Evolutionary conservation across 148 eudicot species (phyloP), one percentile per base, ranked within the genome.

Genomic region (Pouteria glomerata): DNA sequence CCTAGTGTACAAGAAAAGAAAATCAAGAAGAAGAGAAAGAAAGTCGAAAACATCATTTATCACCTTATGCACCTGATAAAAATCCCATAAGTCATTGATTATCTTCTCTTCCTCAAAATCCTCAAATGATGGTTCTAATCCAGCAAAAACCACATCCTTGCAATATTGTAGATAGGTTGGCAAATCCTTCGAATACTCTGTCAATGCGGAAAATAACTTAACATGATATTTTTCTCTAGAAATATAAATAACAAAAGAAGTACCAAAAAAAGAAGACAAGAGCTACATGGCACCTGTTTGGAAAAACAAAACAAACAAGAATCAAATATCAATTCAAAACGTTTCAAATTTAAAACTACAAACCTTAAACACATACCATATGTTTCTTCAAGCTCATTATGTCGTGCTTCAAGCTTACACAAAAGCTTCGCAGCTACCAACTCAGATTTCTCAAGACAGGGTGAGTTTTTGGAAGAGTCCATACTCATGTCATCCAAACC

Each of bases 91-190:
- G 29, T 86, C 82, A 13, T 86, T 80, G 10, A 88, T 81, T 62
- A 90, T 68, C 75, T 56, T 79, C 74, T 79, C 84, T 79, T 91
- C 92, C 70, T 77, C 88, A 67, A 44, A 48, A 69, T 81, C 85
- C 77, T 81, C 88, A 73, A 74, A 76, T 21, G 81, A 76, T 45
- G 84, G 81, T 41, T 70, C 82, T 72, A 79, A 65, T 29, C 97
- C 97, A 55, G 90, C 92, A 75, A 95, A 95, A 33, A 89, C 85
- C 41, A 86, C 88, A 75, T 94, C 91, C 69, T 80, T 84, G 74
- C 96, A 91, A 66, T 89, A 86, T 31, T 82, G 84, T 59, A 95
- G 88, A 82, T 95, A 95, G 23, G 85, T 64, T 1, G 82, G 76
- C 78, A 91, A 79, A 79, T 88, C 89, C 69, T 82, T 80, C 26